phyloP scores from a whole-genome alignment of 768 basidiomycete genomes.

The Tephrocybe sp. region DNA sequence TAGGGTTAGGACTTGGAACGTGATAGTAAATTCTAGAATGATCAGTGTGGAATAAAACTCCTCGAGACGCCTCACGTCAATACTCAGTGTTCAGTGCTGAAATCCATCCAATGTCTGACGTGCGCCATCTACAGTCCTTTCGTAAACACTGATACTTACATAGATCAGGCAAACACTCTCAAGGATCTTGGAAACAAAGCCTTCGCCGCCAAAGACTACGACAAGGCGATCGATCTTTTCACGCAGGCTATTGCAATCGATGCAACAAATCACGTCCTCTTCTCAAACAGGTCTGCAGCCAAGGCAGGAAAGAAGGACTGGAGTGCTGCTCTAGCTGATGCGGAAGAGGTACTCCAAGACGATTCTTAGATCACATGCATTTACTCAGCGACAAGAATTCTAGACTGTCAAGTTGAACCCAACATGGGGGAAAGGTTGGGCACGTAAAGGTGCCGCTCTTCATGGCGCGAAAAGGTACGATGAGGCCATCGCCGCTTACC shows the following conservation, averaged over 20 bases:
- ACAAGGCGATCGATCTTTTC: conserved; percentile 82
- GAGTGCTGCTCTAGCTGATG: conserved; percentile 76
- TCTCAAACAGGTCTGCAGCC: conserved; percentile 90
- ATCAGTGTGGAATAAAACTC: conserved; percentile 19
- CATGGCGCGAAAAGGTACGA: conserved; percentile 79
- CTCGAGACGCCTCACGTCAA: conserved; percentile 20
- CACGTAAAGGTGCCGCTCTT: conserved; percentile 88
- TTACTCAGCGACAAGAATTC: conserved; percentile 10
- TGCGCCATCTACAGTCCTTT: conserved; percentile 20
- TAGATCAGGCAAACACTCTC: conserved; percentile 48
- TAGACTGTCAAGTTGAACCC: conserved; percentile 81
- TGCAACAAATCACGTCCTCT: conserved; percentile 82
- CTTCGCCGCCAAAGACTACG: conserved; percentile 89
- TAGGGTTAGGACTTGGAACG: conserved; percentile 25
- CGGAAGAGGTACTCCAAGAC: conserved; percentile 68
- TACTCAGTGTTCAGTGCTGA: conserved; percentile 24
- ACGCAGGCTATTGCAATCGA: conserved; percentile 82
- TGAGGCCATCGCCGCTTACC: conserved; percentile 83
- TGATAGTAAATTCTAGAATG: conserved; percentile 31
- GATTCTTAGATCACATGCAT: conserved; percentile 9
- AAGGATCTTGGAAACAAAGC: conserved; percentile 97
- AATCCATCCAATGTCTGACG: conserved; percentile 35
- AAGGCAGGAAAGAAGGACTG: conserved; percentile 84
- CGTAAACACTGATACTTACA: neutral
- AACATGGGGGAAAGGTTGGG: conserved; percentile 87